Percentiles rank a stretch among this genome's conserved stretches.
These are phyloP conservation scores for Rubus idaeus DNA, from an alignment of 306 rosid species.

Conservation along the genomic window DNA sequence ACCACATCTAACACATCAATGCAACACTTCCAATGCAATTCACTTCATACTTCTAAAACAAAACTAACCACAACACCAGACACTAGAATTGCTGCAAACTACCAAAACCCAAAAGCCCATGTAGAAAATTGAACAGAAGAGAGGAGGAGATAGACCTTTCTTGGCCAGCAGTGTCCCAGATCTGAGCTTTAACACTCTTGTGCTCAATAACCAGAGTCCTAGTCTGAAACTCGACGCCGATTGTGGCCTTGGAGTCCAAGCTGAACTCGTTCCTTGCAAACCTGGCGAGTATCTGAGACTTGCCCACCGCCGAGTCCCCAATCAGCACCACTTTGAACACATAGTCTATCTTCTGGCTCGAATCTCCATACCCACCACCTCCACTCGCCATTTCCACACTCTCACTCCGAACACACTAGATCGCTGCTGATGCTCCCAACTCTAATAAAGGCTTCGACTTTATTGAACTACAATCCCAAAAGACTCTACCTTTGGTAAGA, in stretches of 20 bases:
- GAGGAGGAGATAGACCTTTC: slow-evolving; percentile 55
- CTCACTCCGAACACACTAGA: background rate
- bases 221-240: slow-evolving; percentile 98
- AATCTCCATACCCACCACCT: slow-evolving; percentile 50
- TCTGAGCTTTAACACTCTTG: slow-evolving; percentile 98
- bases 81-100: background rate
- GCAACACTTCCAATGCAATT: background rate
- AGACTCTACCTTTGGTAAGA: background rate
- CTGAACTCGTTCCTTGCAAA: slow-evolving; percentile 96
- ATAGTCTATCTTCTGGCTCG: slow-evolving; percentile 87
- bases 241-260: slow-evolving; percentile 93
- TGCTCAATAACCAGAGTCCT: slow-evolving; percentile 78
- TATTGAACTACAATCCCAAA: background rate
- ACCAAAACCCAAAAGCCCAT: background rate
- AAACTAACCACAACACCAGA: background rate
- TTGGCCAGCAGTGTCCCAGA: slow-evolving; percentile 99
- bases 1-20: background rate
- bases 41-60: background rate
- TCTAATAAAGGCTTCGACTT: background rate
- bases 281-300: slow-evolving; percentile 90
- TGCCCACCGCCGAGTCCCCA: slow-evolving; percentile 98
- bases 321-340: slow-evolving; percentile 96
- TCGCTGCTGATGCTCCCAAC: background rate
- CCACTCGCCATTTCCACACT: slow-evolving; percentile 59
- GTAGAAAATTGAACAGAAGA: background rate